Percentiles rank a stretch among this genome's conserved stretches.
These are phyloP conservation scores for Asterella californica DNA, from an alignment of 225 moss, liverwort and hornwort genomes.

Conservation along the genomic window DNA sequence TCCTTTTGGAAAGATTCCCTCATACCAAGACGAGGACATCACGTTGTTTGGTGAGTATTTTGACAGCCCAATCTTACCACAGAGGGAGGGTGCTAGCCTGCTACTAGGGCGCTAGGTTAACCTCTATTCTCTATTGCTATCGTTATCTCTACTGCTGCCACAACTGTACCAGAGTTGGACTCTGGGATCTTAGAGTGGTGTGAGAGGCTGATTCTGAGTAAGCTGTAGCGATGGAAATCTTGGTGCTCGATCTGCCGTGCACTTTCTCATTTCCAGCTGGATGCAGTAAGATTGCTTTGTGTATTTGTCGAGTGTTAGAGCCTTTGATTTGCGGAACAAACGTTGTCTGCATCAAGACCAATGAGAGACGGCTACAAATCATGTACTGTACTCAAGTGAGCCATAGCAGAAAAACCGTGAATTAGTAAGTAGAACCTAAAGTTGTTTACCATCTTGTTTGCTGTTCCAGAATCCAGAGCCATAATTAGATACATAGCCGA, in stretches of 20 bases:
- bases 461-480: slow-evolving; percentile 19
- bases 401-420: neutral
- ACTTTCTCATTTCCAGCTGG: too few relatives aligned
- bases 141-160: neutral
- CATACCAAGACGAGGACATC: slow-evolving; percentile 15
- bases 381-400: neutral
- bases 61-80: neutral
- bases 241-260: too few relatives aligned
- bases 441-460: neutral
- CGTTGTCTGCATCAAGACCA: too few relatives aligned
- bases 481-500: slow-evolving; percentile 16
- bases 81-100: neutral
- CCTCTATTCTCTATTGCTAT: neutral
- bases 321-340: too few relatives aligned
- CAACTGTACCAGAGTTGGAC: neutral
- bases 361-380: too few relatives aligned
- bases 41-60: slow-evolving; percentile 4
- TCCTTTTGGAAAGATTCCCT: slow-evolving; percentile 13
- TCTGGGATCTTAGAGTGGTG: neutral
- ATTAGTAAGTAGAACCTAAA: neutral
- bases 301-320: too few relatives aligned
- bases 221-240: too few relatives aligned
- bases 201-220: too few relatives aligned
- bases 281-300: too few relatives aligned
- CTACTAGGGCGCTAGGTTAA: neutral